Conservation (phyloP, 202 grass and related monocot genomes). For the Setaria viridis region DNA sequence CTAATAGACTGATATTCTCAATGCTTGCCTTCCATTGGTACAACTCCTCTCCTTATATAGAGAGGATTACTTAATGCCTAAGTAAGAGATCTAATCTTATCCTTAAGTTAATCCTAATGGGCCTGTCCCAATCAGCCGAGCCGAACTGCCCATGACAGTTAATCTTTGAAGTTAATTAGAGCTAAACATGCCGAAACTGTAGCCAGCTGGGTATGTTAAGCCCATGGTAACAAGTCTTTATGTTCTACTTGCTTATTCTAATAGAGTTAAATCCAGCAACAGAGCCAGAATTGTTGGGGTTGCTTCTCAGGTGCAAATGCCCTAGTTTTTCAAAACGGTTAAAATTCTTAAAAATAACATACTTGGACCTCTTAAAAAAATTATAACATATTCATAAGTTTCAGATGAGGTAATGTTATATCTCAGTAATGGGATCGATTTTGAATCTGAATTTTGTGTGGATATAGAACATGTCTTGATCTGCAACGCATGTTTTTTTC, state of each 20-base stretch:
- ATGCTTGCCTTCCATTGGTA: too few species aligned
- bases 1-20: too few species aligned
- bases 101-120: too few species aligned
- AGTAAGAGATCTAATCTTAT: too few species aligned
- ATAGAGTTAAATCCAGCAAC: background rate
- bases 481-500: background rate
- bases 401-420: background rate
- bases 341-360: background rate
- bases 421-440: background rate
- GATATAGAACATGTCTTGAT: background rate
- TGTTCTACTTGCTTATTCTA: slow-evolving; percentile 3
- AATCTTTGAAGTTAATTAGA: slow-evolving; percentile 7
- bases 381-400: background rate
- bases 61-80: too few species aligned
- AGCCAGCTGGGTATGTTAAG: background rate
- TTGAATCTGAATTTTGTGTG: background rate
- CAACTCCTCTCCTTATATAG: too few species aligned
- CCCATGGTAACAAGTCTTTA: background rate
- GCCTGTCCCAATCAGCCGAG: too few species aligned
- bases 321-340: background rate
- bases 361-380: background rate
- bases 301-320: background rate
- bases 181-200: background rate
- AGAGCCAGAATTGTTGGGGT: background rate
- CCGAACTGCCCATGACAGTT: too few species aligned